A percentile compares a stretch with the other conserved stretches of the same genome.
phyloP scores from a whole-genome alignment of 352 stramenopile genomes.

The Phytopythium aichiense region DNA sequence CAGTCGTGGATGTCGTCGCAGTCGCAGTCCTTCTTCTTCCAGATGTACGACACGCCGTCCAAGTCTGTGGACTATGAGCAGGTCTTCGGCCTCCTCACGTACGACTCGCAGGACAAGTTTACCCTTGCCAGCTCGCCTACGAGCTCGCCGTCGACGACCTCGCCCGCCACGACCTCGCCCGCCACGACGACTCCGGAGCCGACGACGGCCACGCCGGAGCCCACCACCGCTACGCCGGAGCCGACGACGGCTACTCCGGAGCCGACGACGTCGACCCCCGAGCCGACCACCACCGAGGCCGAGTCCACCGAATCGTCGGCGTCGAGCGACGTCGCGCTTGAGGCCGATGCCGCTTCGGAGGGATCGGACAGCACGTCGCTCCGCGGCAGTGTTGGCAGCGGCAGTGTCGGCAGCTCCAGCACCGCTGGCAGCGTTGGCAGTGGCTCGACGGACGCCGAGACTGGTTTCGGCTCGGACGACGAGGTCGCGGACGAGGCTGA shows the following conservation, averaged over 20 bases:
- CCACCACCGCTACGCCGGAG: slow-evolving; percentile 6
- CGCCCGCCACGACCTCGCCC: background rate
- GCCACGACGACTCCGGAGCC: slow-evolving; percentile 6
- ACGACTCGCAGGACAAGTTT: slow-evolving; percentile 53
- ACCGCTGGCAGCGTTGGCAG: slow-evolving; percentile 2
- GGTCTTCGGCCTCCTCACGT: slow-evolving; percentile 45
- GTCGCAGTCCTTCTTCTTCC: slow-evolving; percentile 71
- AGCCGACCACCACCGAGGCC: slow-evolving; percentile 7
- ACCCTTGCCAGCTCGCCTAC: slow-evolving; percentile 12
- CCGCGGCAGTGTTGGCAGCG: slow-evolving; percentile 3
- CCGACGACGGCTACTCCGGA: slow-evolving; percentile 9
- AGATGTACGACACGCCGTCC: slow-evolving; percentile 66
- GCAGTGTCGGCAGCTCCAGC: background rate
- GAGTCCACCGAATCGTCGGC: slow-evolving; percentile 13
- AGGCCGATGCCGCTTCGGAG: slow-evolving; percentile 15
- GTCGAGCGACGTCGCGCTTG: slow-evolving; percentile 9
- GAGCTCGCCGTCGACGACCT: slow-evolving; percentile 8
- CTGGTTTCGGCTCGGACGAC: slow-evolving; percentile 11
- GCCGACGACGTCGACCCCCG: slow-evolving; percentile 8
- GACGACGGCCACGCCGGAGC: slow-evolving; percentile 6
- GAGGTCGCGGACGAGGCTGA: slow-evolving; percentile 12
- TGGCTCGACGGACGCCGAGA: slow-evolving; percentile 8
- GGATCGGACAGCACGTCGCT: slow-evolving; percentile 2
- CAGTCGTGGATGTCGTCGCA: slow-evolving; percentile 48
- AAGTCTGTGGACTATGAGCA: slow-evolving; percentile 39